phyloP scores from a whole-genome alignment of 192 early-diverging fungal species.

The Coemansia sp. region DNA sequence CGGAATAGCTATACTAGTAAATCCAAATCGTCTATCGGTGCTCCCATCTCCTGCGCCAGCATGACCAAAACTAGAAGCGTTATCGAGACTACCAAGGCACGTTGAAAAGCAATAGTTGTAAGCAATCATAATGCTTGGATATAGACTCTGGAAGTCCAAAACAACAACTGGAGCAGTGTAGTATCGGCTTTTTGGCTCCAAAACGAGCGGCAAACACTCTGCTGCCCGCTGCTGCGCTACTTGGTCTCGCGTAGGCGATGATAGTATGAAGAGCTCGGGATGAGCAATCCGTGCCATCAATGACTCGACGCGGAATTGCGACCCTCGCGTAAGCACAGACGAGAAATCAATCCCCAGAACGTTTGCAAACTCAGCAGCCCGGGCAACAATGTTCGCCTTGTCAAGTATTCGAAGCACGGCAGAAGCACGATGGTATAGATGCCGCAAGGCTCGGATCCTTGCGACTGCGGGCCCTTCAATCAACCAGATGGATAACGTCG shows the following conservation, averaged over 20 bases:
- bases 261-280: conserved; percentile 78
- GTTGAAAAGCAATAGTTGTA: conserved; percentile 97
- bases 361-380: conserved; percentile 81
- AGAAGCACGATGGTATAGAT: conserved; percentile 72
- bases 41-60: conserved; percentile 14
- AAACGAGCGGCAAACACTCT: conserved; percentile 85
- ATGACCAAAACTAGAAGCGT: conserved; percentile 12
- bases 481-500: conserved; percentile 73
- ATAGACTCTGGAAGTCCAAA: conserved; percentile 92
- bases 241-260: conserved; percentile 75
- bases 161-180: conserved; percentile 87
- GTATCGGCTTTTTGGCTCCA: conserved; percentile 84
- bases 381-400: conserved; percentile 65
- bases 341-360: conserved; percentile 92
- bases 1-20: conserved; percentile 62
- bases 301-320: conserved; percentile 91
- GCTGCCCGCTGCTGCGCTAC: conserved; percentile 74
- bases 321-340: conserved; percentile 85
- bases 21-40: conserved; percentile 63
- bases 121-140: conserved; percentile 95
- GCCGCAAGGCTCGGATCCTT: conserved; percentile 62
- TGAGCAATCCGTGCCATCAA: conserved; percentile 69
- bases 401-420: conserved; percentile 73
- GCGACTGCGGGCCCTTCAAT: conserved; percentile 45
- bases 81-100: conserved; percentile 68